These are phyloP conservation scores for Trametes meyenii DNA, from an alignment of 768 basidiomycete genomes.

Conservation along the genomic window DNA sequence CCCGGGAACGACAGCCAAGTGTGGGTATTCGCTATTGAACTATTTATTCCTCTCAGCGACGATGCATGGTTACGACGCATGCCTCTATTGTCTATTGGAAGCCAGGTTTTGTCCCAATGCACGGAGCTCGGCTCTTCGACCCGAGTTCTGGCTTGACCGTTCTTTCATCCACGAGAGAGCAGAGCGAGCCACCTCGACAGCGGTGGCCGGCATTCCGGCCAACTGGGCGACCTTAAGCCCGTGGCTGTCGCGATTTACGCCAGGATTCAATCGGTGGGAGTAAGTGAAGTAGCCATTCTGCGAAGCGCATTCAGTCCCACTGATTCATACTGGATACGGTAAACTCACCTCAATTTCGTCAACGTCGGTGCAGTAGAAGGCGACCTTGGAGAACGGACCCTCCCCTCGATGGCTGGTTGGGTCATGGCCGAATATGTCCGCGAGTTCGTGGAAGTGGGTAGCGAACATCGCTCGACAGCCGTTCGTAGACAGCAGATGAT, in stretches of 20 bases:
- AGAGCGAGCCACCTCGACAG: constrained; percentile 60
- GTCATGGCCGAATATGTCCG: constrained; percentile 72
- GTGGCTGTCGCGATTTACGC: constrained; percentile 90
- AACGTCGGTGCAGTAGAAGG: constrained; percentile 90
- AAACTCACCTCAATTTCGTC: constrained; percentile 70
- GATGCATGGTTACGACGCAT: no score
- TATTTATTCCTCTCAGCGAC: no score
- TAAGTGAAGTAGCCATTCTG: constrained; percentile 84
- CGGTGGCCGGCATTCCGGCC: constrained; percentile 76
- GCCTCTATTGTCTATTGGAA: neutral
- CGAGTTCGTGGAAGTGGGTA: constrained; percentile 97
- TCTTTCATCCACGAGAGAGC: constrained; percentile 47
- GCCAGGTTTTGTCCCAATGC: constrained; percentile 25
- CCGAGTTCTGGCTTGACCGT: constrained; percentile 1
- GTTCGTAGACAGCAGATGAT: constrained; percentile 75
- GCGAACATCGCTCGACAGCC: constrained; percentile 89
- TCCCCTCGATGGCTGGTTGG: constrained; percentile 36
- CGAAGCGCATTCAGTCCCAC: neutral
- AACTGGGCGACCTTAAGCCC: constrained; percentile 88
- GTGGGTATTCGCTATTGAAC: no score
- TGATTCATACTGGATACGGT: neutral
- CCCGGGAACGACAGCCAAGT: no score
- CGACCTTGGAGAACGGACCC: constrained; percentile 60
- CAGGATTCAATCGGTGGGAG: constrained; percentile 76
- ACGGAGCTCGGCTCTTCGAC: constrained; percentile 17